Evolutionary conservation across 306 rosid genomes (phyloP), one percentile per base, ranked within the genome.

Genomic region (Casuarina glauca): DNA sequence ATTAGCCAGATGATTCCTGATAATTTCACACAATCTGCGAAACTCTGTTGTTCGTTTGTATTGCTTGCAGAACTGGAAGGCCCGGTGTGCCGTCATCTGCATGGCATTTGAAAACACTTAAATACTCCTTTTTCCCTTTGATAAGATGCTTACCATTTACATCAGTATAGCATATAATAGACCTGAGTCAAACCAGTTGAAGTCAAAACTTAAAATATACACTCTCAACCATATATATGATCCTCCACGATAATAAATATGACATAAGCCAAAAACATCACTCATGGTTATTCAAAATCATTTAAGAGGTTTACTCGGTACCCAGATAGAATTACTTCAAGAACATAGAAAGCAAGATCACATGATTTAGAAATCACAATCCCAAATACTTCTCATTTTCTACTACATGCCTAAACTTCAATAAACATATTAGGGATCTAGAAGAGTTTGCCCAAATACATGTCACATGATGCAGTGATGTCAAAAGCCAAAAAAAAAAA

Each of bases 61-160:
- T 73, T 90, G 97, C 89, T 93, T 96, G 86, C 99, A 96, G 82
- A 96, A 96, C 87, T 96, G 99, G 84, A 96, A 96, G 69, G 99
- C 98, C 70, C 99, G 91, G 78, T 96, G 99, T 19, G 99, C 99
- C 41, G 99, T 96, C 99, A 96, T 96, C 99, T 96, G 84, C 83
- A 78, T 51, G 66, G 70, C 44, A 76, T 68, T 36, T 62, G 49
- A 66, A 66, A 64, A 66, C 50, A 41, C 50, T 66, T 16, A 42
- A 19, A 8, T 64, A 42, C 10, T 35, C 36, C 10, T 41, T 66
- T 4, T 10, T 66, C 17, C 19, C 50, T 8, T 66, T 41, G 35
- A 42, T 42, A 66, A 17, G 71, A n/a, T 1, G 36, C 0, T 8
- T 42, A 63, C 13, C 20, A 8, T 38, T 63, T 12, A 36, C 42